Percentiles rank a stretch among this genome's conserved stretches.
These are phyloP conservation scores for Thuja plicata DNA, from an alignment of 83 land plant species.

Conservation along the genomic window DNA sequence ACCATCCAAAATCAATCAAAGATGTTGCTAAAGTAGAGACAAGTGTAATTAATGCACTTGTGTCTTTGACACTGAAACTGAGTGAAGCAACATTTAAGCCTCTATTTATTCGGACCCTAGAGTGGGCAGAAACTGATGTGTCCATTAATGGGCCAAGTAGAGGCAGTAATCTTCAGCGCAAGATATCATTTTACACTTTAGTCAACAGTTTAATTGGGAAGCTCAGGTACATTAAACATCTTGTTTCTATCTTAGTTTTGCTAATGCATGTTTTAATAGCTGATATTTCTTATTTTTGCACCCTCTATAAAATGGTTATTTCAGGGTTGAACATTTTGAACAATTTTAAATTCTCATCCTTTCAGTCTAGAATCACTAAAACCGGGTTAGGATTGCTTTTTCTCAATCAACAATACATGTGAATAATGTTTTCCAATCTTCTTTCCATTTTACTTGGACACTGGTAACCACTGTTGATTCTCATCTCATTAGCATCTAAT, in stretches of 20 bases:
- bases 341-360: neutral
- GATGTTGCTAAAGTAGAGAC: slow-evolving; percentile 57
- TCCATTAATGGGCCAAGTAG: slow-evolving; percentile 17
- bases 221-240: slow-evolving; percentile 51
- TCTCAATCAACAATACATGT: neutral
- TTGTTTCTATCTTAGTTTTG: neutral
- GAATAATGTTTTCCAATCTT: too few relatives aligned
- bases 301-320: neutral
- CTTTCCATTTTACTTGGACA: too few relatives aligned
- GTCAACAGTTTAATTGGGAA: slow-evolving; percentile 76
- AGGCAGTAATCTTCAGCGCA: slow-evolving; percentile 42
- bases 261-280: neutral
- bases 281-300: neutral
- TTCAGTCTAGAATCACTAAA: neutral
- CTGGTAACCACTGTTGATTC: too few relatives aligned
- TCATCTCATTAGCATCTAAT: too few relatives aligned
- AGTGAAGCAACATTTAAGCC: slow-evolving; percentile 95
- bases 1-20: slow-evolving; percentile 48
- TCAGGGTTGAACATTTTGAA: neutral
- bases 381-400: neutral
- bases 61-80: slow-evolving; percentile 70
- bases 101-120: slow-evolving; percentile 64
- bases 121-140: slow-evolving; percentile 75
- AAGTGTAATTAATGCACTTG: slow-evolving; percentile 52
- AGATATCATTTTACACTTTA: slow-evolving; percentile 73